Base-by-base conservation (phyloP, 1,139 yeast species). In the Taphrina flavorubra region DNA sequence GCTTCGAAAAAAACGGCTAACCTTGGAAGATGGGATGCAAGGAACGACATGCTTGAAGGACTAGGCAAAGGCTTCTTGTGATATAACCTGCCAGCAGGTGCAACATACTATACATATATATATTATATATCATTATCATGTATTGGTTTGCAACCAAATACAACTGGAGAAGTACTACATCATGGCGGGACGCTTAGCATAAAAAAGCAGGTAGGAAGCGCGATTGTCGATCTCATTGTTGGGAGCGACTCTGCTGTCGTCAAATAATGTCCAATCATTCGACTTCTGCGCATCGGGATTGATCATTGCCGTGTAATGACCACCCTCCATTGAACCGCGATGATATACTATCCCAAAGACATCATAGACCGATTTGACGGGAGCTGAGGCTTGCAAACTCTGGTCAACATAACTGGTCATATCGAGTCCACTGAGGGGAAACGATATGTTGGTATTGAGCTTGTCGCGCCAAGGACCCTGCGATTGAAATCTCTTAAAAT, bases 321-420 rank as follows among this genome's bases (percentile, higher is more conserved):
- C 98, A 1, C 96, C 91, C 60, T 88, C 85, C 62, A 92, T 81
- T 5, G 85, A 80, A 1, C 99, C 98, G 72, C 82, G 84, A 78
- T 94, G 99, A 74, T 90, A 89, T n/a, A 92, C 94, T 42, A 92
- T 96, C 0, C 89, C 96, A 74, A 87, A 90, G 47, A 94, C 79
- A 72, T 85, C 86, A 77, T 92, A 94, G 46, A 84, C 80, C 77
- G 89, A 92, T 6, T 53, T 20, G 13, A 31, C 60, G 6, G 8
- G 6, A 7, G 46, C 16, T 4, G 57, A 25, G 31, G 65, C 44
- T 31, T 34, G 65, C 44, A 42, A 16, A 47, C 37, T 20, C 14
- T 57, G n/a, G 8, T 49, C 56, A 97, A 97, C 90, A 76, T 87
- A 92, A 40, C 84, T 80, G 0, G 96, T 90, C 73, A 94, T 79